Base-by-base conservation (phyloP, 2,329 filamentous ascomycete species). In the Aspergillus sp. region DNA sequence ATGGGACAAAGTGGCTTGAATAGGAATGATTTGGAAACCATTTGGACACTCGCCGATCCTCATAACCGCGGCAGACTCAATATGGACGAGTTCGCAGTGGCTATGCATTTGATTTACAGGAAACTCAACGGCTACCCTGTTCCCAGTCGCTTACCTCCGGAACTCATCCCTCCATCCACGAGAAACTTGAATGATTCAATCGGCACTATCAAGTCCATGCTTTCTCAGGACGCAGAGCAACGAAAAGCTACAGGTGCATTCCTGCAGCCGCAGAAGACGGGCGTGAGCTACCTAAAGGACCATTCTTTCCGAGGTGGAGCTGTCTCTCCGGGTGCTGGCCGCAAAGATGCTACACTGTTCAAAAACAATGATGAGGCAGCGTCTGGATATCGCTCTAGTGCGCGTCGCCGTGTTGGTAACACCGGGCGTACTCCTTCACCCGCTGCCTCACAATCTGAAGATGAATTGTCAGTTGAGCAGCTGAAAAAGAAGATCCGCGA, bases 91-190 rank as follows among this genome's bases (percentile, higher is more conserved):
- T 99, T 99, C 71, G 93, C 95, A 8, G 93, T 99, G 52, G 92
- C 93, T 9, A 99, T 99, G 95, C 95, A 99, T 82, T 80, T 99
- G 76, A 99, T 99, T 68, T 99, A 99, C 78, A 86, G 95, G 67
- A 96, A 96, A 73, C 83, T 99, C 53, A 98, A 99, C 68, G 93
- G 93, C 37, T 98, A 98, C 70, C 93, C 93, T 1, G 83, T 98
- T 33, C 95, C 95, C 15, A 90, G 87, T 68, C 88, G 89, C 45
- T 82, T 99, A 11, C 95, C 95, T 8, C 87, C 95, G 0, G 95
- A 99, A 79, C 85, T 99, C 59, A 88, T 98, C 6, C 95, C 95
- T 21, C 95, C 95, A 2, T 98, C 95, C 1, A 96, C 93, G 11
- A 87, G 93, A 63, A 96, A 97, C 74, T 85, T 99, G 68, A 93